Conservation (phyloP, 2,329 filamentous ascomycete species). For the Calcarisporium arbuscula region DNA sequence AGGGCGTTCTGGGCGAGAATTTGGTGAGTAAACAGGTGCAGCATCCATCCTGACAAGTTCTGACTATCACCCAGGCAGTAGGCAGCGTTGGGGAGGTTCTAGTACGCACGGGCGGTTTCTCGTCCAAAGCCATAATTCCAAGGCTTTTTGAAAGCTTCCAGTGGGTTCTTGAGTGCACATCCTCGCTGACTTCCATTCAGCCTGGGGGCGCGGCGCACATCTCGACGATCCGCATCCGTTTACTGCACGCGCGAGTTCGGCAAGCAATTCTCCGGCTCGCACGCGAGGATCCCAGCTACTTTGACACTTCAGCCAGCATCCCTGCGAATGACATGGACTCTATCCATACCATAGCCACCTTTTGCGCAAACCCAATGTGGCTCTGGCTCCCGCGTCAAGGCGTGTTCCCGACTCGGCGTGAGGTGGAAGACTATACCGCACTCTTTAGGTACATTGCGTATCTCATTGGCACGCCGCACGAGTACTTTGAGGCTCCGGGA, state of each 20-base stretch:
- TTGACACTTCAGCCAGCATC: slow-evolving; percentile 50
- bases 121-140: slow-evolving; percentile 50
- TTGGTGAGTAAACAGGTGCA: too few relatives aligned
- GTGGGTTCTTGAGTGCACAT: slow-evolving; percentile 50
- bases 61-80: too few relatives aligned
- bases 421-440: slow-evolving; percentile 57
- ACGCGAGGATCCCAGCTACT: slow-evolving; percentile 49
- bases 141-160: slow-evolving; percentile 45
- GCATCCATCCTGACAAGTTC: too few relatives aligned
- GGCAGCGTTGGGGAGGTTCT: slow-evolving; percentile 58
- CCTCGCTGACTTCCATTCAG: slow-evolving; percentile 49
- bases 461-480: slow-evolving; percentile 20
- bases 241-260: slow-evolving; percentile 60
- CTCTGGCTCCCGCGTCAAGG: slow-evolving; percentile 57
- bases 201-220: slow-evolving; percentile 57
- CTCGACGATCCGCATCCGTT: slow-evolving; percentile 56
- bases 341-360: slow-evolving; percentile 57
- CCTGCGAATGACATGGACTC: slow-evolving; percentile 61
- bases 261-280: slow-evolving; percentile 54
- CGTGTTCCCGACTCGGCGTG: slow-evolving; percentile 49
- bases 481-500: slow-evolving; percentile 16
- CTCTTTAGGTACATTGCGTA: slow-evolving; percentile 38
- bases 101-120: slow-evolving; percentile 60
- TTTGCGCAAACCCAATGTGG: slow-evolving; percentile 57
- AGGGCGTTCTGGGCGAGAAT: slow-evolving; percentile 30